Percentiles rank a stretch among this genome's conserved stretches.
Conservation (phyloP, 2,329 filamentous ascomycete species). For the Chaetomiaceae sp. region DNA sequence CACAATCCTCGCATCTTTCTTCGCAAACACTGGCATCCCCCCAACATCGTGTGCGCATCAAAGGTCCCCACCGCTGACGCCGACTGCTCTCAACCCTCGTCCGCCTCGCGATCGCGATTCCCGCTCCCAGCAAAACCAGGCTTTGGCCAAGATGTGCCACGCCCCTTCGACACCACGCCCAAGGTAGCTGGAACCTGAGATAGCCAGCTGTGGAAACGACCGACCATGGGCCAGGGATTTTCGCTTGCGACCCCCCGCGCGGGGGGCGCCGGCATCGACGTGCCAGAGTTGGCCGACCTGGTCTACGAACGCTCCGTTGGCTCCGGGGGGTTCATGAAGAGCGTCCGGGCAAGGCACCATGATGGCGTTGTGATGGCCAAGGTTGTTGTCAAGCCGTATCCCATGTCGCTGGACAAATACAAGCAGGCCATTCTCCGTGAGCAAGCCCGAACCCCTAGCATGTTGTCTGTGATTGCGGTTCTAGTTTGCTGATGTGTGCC, state of each 20-base stretch:
- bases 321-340: slow-evolving; percentile 93
- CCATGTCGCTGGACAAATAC: slow-evolving; percentile 75
- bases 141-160: slow-evolving; percentile 21
- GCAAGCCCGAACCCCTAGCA: slow-evolving; percentile 25
- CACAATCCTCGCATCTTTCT: neutral
- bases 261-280: slow-evolving; percentile 88
- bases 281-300: slow-evolving; percentile 84
- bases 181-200: slow-evolving; percentile 22
- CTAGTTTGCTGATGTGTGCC: slow-evolving; percentile 9
- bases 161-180: neutral
- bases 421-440: slow-evolving; percentile 69
- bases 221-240: slow-evolving; percentile 89
- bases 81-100: neutral
- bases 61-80: neutral
- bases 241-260: slow-evolving; percentile 88
- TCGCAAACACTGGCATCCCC: neutral
- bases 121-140: neutral
- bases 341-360: slow-evolving; percentile 81
- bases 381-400: slow-evolving; percentile 88
- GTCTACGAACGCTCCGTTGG: slow-evolving; percentile 90
- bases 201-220: neutral
- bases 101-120: neutral
- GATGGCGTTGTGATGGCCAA: slow-evolving; percentile 93
- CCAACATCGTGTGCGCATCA: neutral
- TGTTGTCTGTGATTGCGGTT: neutral